A percentile compares a stretch with the other conserved stretches of the same genome.
Evolutionary conservation across 257 asterid genomes (phyloP).

Genomic region (Solanum rostratum): DNA sequence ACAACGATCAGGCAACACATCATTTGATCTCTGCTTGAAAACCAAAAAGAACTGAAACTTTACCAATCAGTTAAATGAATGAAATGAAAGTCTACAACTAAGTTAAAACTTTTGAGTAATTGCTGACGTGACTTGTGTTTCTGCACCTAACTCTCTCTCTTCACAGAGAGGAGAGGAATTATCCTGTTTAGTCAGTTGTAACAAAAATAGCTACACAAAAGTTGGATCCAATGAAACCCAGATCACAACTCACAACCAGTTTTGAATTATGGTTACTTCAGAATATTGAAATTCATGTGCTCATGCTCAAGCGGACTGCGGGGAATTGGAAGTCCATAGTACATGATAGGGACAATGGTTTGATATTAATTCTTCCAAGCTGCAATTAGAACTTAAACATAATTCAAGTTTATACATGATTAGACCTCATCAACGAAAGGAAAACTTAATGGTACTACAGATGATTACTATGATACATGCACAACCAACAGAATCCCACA

Average conservation of each 20-base stretch:
- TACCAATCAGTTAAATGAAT: not conserved
- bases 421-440: not conserved
- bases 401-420: not conserved
- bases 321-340: not conserved
- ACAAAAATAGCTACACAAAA: not conserved
- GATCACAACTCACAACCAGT: not conserved
- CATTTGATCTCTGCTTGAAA: not conserved
- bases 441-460: not conserved
- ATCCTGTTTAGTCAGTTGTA: not conserved
- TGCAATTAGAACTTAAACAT: not conserved
- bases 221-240: not conserved
- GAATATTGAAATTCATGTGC: not conserved
- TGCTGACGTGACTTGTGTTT: not conserved
- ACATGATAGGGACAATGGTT: not conserved
- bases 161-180: not conserved
- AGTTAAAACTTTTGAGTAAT: not conserved
- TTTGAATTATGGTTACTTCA: not conserved
- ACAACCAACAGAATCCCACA: not conserved
- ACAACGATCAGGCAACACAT: not conserved
- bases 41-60: not conserved
- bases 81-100: not conserved
- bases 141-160: not conserved
- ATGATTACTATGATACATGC: not conserved
- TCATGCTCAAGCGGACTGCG: not conserved
- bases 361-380: not conserved